These are phyloP conservation scores for Candida taoyuanica DNA, from an alignment of 805 yeast genomes.

Conservation along the genomic window DNA sequence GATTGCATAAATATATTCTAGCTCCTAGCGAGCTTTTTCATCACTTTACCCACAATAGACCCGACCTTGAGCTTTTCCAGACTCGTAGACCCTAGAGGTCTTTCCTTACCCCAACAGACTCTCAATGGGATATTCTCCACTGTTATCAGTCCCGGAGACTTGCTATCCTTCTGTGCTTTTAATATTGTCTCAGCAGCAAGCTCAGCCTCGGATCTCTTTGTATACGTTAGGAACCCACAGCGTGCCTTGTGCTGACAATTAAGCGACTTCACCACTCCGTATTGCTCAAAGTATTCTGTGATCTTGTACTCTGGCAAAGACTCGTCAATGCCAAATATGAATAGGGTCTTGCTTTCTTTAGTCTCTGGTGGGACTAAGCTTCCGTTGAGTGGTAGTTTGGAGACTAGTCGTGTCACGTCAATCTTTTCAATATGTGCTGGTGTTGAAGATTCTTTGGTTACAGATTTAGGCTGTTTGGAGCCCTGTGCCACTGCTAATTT, in stretches of 20 bases:
- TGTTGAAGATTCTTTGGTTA: constrained; percentile 9
- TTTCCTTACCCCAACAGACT: constrained; percentile 51
- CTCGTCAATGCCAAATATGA: constrained; percentile 69
- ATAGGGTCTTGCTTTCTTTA: constrained; percentile 48
- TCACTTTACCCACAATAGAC: constrained; percentile 45
- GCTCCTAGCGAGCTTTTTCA: constrained; percentile 38
- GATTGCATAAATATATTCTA: no score
- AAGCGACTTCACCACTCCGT: constrained; percentile 45
- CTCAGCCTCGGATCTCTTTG: constrained; percentile 47
- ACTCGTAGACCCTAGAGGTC: constrained; percentile 36
- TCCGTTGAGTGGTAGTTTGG: constrained; percentile 67
- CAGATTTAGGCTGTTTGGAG: constrained; percentile 7
- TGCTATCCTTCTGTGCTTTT: constrained; percentile 16
- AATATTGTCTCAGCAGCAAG: constrained; percentile 28
- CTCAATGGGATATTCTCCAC: constrained; percentile 43
- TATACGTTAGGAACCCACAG: constrained; percentile 61
- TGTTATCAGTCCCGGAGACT: constrained; percentile 29
- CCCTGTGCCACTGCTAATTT: constrained; percentile 33
- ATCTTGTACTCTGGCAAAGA: constrained; percentile 62
- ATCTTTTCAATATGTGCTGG: constrained; percentile 24
- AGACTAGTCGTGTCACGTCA: constrained; percentile 48
- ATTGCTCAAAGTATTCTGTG: constrained; percentile 42
- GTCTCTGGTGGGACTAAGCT: constrained; percentile 42
- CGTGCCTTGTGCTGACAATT: constrained; percentile 52
- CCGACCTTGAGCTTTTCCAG: constrained; percentile 46